These are phyloP conservation scores for Saccharomycopsis hybrid DNA, from an alignment of 1,139 yeast genomes.

Conservation along the genomic window DNA sequence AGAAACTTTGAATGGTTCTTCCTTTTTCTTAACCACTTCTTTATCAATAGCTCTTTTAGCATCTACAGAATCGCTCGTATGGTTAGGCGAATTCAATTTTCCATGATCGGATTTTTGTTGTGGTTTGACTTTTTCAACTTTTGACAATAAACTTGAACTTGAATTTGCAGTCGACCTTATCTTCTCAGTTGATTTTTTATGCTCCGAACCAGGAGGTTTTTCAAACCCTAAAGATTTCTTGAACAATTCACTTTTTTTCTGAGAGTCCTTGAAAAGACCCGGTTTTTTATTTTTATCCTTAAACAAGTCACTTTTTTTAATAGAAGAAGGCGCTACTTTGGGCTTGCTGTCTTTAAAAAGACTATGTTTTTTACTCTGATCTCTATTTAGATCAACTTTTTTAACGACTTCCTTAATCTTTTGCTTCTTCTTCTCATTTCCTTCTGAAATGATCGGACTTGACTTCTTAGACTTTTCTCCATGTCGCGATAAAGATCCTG, in stretches of 20 bases:
- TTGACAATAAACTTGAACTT: too few species aligned
- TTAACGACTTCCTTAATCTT: conserved; percentile 10
- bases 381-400: conserved; percentile 11
- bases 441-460: not conserved
- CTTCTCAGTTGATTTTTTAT: too few species aligned
- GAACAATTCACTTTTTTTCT: too few species aligned
- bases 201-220: too few species aligned
- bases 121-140: too few species aligned
- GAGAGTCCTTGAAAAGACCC: conserved; percentile 7
- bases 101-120: too few species aligned
- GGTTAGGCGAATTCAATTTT: not conserved
- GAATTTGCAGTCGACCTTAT: too few species aligned
- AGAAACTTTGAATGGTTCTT: too few species aligned
- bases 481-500: not conserved
- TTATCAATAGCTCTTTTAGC: not conserved
- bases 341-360: conserved; percentile 9
- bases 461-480: conserved; percentile 1
- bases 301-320: conserved; percentile 16
- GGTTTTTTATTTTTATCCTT: not conserved
- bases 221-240: too few species aligned
- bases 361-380: conserved; percentile 17
- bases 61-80: not conserved
- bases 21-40: too few species aligned
- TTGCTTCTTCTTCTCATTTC: conserved; percentile 7
- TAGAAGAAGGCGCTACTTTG: not conserved